Conservation (phyloP, 768 basidiomycete genomes). For the Rhizopogon salebrosus region DNA sequence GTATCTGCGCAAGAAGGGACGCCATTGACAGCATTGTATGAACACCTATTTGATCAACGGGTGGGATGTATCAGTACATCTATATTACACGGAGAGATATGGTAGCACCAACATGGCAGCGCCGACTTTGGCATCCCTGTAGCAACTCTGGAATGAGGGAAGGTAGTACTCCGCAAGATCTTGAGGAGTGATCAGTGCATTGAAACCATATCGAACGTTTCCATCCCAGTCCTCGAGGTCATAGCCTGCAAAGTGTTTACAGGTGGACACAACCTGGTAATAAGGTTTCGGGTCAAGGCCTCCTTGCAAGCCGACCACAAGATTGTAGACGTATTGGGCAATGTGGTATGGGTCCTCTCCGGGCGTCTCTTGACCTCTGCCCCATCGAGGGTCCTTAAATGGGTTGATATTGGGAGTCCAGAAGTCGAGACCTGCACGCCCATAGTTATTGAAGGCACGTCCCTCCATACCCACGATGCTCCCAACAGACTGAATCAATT, state of each 20-base stretch:
- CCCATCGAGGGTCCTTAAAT: constrained; percentile 62
- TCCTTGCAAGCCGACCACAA: constrained; percentile 52
- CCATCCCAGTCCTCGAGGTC: constrained; percentile 56
- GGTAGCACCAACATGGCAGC: constrained; percentile 39
- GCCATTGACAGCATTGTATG: constrained; percentile 59
- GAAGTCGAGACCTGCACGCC: constrained; percentile 48
- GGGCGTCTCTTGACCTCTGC: constrained; percentile 56
- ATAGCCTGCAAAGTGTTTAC: constrained; percentile 59
- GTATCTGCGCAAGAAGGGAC: constrained; percentile 50
- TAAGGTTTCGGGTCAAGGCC: constrained; percentile 48
- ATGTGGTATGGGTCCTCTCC: constrained; percentile 56
- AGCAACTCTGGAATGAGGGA: constrained; percentile 52
- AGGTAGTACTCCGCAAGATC: constrained; percentile 54
- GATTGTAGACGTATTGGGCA: constrained; percentile 47
- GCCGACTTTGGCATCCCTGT: constrained; percentile 55
- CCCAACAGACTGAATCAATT: constrained; percentile 44
- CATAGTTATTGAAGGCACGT: constrained; percentile 52
- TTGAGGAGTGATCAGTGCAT: constrained; percentile 49
- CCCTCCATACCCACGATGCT: constrained; percentile 51
- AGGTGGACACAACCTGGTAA: constrained; percentile 50
- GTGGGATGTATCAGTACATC: background rate
- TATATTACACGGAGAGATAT: background rate
- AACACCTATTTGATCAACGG: constrained; percentile 28
- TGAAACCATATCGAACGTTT: constrained; percentile 42
- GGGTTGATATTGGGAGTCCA: constrained; percentile 50